Evolutionary conservation across 305 asterid species (phyloP).

Genomic region (Lippia alba): DNA sequence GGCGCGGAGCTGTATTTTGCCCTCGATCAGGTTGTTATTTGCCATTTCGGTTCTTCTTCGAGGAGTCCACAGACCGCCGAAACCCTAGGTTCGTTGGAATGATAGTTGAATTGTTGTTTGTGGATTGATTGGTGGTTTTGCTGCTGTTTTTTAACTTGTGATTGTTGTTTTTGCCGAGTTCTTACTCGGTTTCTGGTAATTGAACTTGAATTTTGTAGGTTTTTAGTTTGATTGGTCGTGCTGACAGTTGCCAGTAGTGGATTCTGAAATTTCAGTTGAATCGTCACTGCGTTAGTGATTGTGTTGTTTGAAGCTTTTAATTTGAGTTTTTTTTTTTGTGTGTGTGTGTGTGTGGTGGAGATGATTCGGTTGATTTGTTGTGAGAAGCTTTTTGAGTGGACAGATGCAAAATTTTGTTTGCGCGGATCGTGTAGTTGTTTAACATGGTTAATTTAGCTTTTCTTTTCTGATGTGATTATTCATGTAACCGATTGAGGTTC

Average conservation of each 20-base stretch:
- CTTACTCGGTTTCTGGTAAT: not conserved
- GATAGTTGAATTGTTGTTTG: slow-evolving; percentile 10
- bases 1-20: slow-evolving; percentile 1
- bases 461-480: not conserved
- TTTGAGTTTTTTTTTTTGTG: slow-evolving; percentile 6
- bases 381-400: slow-evolving; percentile 18
- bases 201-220: not conserved
- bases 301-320: slow-evolving; percentile 16
- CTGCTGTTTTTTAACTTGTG: not conserved
- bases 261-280: slow-evolving; percentile 21
- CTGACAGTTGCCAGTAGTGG: not conserved
- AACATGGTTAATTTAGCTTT: not conserved
- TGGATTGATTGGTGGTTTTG: slow-evolving; percentile 9
- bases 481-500: slow-evolving; percentile 12
- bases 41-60: slow-evolving; percentile 11
- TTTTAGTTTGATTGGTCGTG: not conserved
- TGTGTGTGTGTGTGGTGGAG: not conserved
- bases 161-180: slow-evolving; percentile 5
- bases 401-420: not conserved
- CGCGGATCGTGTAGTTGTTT: slow-evolving; percentile 1
- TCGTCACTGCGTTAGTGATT: not conserved
- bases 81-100: slow-evolving; percentile 56
- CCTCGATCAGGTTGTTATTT: slow-evolving; percentile 16
- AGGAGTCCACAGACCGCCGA: slow-evolving; percentile 38
- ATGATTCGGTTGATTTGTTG: slow-evolving; percentile 13